Percentiles rank a stretch among this genome's conserved stretches.
phyloP scores from a whole-genome alignment of 2,329 filamentous ascomycete species.

The Colletotrichum euphorbiae region DNA sequence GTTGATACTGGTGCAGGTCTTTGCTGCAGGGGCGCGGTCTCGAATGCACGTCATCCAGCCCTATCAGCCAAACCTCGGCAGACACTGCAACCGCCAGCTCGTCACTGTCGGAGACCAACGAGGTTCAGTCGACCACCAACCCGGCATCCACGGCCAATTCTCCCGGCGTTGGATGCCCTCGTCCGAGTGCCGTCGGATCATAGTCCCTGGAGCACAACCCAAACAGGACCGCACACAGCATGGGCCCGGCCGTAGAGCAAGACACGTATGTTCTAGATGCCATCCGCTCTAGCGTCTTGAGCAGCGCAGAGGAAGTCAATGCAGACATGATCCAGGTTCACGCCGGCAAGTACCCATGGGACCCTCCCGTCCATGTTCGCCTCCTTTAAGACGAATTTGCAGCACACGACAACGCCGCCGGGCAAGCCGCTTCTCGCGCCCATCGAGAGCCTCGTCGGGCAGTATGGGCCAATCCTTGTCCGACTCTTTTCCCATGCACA shows the following conservation, averaged over 20 bases:
- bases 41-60: constrained; percentile 48
- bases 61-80: not conserved
- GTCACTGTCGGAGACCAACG: not conserved
- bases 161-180: not conserved
- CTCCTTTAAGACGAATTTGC: constrained; percentile 58
- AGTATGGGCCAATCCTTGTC: constrained; percentile 54
- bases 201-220: constrained; percentile 57
- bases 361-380: constrained; percentile 59
- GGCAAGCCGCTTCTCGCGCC: constrained; percentile 52
- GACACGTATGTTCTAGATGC: constrained; percentile 59
- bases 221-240: constrained; percentile 56
- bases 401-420: constrained; percentile 54
- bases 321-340: constrained; percentile 57
- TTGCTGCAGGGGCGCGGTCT: constrained; percentile 50
- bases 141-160: not conserved
- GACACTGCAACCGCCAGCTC: not conserved
- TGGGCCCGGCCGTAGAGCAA: constrained; percentile 59
- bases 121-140: not conserved
- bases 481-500: constrained; percentile 59
- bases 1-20: constrained; percentile 42
- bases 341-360: constrained; percentile 49
- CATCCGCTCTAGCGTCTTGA: constrained; percentile 59
- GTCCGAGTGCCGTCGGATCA: not conserved
- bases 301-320: too few relatives aligned
- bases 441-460: constrained; percentile 56